Base-by-base conservation (phyloP, 352 stramenopile genomes). In the Pythium rhizo-oryzae region DNA sequence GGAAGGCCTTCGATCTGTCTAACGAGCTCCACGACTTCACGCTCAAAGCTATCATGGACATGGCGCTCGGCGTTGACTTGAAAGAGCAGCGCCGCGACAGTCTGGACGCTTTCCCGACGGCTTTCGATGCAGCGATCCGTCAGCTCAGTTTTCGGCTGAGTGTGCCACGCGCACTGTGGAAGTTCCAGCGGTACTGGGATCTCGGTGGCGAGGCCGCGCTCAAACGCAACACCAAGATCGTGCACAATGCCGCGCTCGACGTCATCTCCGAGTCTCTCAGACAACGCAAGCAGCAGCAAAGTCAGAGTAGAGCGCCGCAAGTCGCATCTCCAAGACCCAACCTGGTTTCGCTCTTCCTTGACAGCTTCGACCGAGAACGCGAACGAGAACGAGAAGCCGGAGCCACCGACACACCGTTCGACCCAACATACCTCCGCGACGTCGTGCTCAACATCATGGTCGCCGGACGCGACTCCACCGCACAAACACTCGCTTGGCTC, bases 371-470 rank as follows among this genome's bases (percentile, higher is more conserved):
- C 5, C 6, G 25, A 6, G 61, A 59, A 41, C n/a, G n/a, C n/a
- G n/a, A n/a, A n/a, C n/a, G n/a, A n/a, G n/a, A n/a, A n/a, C n/a
- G n/a, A n/a, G n/a, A n/a, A n/a, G 12, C 35, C 35, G 35, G 12
- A 12, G 35, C 35, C 35, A 41, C 35, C 35, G 41, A 66, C 1
- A 33, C 46, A 2, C 8, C 19, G 8, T 77, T 83, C 33, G 74
- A 83, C 33, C 67, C 75, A 21, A 50, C n/a, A 1, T 59, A 63
- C 44, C 46, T 96, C n/a, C 82, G 84, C 24, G 85, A 96, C 66
- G 78, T 96, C 9, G 80, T 91, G 16, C 72, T 97, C 28, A 93
- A 84, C 49, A 91, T 96, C 68, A 56, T 97, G 16, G 74, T 96
- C 43, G 85, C 87, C 41, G 89, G 89, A 7, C 76, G 89, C 9